Conservation (phyloP, 208 protist genomes). For the Acanthamoeba royreba region DNA sequence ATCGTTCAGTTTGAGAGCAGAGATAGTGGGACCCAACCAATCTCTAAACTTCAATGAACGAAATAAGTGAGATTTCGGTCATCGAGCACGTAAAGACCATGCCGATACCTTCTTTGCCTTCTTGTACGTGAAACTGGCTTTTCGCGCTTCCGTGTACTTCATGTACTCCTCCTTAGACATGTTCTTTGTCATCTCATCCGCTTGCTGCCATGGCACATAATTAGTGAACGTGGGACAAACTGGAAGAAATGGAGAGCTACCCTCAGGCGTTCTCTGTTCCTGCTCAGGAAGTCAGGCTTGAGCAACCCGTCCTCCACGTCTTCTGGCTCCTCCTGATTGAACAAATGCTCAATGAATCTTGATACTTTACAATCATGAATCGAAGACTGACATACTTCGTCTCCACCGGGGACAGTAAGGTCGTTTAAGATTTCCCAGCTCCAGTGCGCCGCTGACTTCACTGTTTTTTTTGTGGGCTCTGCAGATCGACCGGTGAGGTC, state of each 20-base stretch:
- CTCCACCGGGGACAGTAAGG: neutral
- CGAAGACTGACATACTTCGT: neutral
- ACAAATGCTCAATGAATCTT: no score
- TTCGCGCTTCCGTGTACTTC: constrained; percentile 19
- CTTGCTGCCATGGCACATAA: neutral
- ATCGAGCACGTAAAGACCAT: no score
- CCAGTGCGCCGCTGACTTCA: neutral
- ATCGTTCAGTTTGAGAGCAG: constrained; percentile 11
- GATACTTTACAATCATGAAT: neutral
- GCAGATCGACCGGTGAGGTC: neutral
- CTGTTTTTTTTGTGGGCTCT: neutral
- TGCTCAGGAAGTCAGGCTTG: neutral
- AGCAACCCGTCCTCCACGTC: neutral
- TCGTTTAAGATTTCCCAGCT: neutral
- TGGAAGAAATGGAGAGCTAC: neutral
- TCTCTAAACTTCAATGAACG: neutral
- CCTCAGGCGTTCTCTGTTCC: neutral
- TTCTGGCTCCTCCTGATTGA: neutral
- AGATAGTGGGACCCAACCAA: constrained; percentile 5
- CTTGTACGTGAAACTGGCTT: constrained; percentile 51
- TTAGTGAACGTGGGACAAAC: neutral
- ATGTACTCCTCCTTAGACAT: constrained; percentile 49
- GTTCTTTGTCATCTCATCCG: constrained; percentile 39
- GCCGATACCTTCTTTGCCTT: constrained; percentile 47
- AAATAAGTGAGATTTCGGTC: no score